Percentiles rank a stretch among this genome's conserved stretches.
Evolutionary conservation across 257 asterid genomes (phyloP).

Genomic region (Nicotiana benthamiana): DNA sequence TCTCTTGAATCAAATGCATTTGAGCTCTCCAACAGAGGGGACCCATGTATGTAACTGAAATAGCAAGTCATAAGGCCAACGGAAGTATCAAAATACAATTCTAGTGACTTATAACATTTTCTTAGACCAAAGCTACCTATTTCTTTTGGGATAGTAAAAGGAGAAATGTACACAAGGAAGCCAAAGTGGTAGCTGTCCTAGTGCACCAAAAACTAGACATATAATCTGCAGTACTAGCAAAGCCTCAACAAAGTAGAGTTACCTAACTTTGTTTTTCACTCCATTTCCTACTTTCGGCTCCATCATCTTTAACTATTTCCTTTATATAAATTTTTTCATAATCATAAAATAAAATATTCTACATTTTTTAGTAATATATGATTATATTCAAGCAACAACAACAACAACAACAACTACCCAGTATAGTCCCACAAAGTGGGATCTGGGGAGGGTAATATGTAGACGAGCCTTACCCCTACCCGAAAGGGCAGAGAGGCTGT

Average conservation of each 20-base stretch:
- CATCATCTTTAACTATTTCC: background rate
- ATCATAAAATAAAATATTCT: background rate
- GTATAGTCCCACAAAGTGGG: no score
- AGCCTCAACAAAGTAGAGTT: background rate
- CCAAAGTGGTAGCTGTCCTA: background rate
- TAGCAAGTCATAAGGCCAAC: background rate
- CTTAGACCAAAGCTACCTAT: background rate
- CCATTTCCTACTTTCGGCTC: background rate
- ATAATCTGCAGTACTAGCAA: background rate
- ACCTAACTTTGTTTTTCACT: background rate
- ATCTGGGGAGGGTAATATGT: no score
- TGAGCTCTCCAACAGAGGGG: constrained; percentile 81
- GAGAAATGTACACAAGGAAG: background rate
- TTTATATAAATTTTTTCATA: background rate
- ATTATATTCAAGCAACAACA: no score
- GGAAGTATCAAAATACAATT: background rate
- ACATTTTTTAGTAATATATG: background rate
- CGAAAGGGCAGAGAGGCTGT: no score
- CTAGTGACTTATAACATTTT: background rate
- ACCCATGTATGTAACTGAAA: constrained; percentile 80
- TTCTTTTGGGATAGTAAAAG: background rate
- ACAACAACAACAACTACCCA: no score
- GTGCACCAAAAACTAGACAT: background rate
- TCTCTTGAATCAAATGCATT: constrained; percentile 79
- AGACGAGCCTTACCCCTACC: no score